A percentile compares a stretch with the other conserved stretches of the same genome.
Evolutionary conservation across 2,329 filamentous ascomycete genomes (phyloP).

Genomic region (Berkeleyomyces rouxiae): DNA sequence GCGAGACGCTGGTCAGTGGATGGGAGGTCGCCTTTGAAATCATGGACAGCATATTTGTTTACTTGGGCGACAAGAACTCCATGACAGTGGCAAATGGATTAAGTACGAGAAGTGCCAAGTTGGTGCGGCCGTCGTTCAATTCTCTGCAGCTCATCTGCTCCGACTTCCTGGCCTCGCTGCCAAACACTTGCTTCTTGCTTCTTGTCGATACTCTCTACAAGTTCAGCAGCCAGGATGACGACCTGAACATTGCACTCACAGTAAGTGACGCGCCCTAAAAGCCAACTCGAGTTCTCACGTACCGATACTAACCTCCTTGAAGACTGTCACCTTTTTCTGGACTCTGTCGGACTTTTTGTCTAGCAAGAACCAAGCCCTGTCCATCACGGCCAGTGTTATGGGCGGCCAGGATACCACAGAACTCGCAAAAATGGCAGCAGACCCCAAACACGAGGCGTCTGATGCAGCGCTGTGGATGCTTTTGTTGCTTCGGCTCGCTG

Average conservation of each 20-base stretch:
- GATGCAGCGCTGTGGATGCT: constrained; percentile 65
- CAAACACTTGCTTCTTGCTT: constrained; percentile 53
- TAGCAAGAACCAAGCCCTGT: constrained; percentile 38
- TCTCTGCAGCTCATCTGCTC: constrained; percentile 87
- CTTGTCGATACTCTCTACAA: constrained; percentile 77
- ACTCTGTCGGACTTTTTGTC: constrained; percentile 79
- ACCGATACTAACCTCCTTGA: constrained; percentile 10
- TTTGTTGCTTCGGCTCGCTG: constrained; percentile 52
- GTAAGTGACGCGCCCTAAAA: constrained; percentile 28
- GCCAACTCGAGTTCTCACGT: background rate
- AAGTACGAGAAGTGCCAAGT: constrained; percentile 46
- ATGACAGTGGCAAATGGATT: constrained; percentile 22
- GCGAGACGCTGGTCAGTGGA: constrained; percentile 64
- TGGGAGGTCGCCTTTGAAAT: constrained; percentile 80
- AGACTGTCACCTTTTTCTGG: constrained; percentile 93
- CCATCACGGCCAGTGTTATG: constrained; percentile 40
- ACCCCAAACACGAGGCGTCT: constrained; percentile 42
- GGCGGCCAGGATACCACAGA: constrained; percentile 33
- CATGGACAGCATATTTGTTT: constrained; percentile 59
- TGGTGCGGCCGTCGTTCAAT: constrained; percentile 75
- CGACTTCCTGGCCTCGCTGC: constrained; percentile 67
- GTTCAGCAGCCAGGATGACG: constrained; percentile 78
- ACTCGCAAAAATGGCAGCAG: constrained; percentile 39
- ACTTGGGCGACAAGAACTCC: constrained; percentile 21
- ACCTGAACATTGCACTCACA: constrained; percentile 88